These are phyloP conservation scores for Schizochytrium sp. DNA, from an alignment of 108 stramenopile genomes.

Conservation along the genomic window DNA sequence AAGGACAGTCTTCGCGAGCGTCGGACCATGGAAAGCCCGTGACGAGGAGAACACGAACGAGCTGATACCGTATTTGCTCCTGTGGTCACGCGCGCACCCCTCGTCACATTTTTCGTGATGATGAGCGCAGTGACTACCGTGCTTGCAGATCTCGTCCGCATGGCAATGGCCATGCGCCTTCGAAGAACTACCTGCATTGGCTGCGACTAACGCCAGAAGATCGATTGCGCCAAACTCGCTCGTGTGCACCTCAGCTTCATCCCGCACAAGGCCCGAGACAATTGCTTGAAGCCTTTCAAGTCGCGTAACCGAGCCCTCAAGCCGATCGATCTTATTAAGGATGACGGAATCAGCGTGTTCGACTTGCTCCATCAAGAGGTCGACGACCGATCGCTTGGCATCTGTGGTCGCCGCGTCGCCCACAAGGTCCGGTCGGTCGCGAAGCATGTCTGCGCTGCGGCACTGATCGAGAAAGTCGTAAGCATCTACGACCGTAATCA, in stretches of 20 bases:
- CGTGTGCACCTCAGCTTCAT: background rate
- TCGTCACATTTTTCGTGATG: background rate
- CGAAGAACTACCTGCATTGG: background rate
- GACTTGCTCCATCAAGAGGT: constrained; percentile 4
- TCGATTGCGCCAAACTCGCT: background rate
- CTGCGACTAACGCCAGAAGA: background rate
- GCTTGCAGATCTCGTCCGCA: background rate
- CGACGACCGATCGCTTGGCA: background rate
- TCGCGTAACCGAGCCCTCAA: background rate
- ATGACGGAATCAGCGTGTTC: background rate
- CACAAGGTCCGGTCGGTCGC: background rate
- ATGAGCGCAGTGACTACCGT: background rate
- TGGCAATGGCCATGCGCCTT: background rate
- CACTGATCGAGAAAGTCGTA: background rate
- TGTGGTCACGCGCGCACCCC: background rate
- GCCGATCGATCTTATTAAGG: background rate
- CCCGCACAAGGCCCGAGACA: background rate
- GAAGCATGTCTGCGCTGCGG: background rate
- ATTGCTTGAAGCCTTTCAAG: background rate
- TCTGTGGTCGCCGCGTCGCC: background rate
- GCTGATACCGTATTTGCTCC: background rate
- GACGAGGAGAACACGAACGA: background rate
- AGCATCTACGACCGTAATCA: background rate
- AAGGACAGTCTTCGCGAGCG: background rate
- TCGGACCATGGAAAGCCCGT: background rate